Conservation (phyloP, 2,329 filamentous ascomycete species). For the Xylariaceae sp. region DNA sequence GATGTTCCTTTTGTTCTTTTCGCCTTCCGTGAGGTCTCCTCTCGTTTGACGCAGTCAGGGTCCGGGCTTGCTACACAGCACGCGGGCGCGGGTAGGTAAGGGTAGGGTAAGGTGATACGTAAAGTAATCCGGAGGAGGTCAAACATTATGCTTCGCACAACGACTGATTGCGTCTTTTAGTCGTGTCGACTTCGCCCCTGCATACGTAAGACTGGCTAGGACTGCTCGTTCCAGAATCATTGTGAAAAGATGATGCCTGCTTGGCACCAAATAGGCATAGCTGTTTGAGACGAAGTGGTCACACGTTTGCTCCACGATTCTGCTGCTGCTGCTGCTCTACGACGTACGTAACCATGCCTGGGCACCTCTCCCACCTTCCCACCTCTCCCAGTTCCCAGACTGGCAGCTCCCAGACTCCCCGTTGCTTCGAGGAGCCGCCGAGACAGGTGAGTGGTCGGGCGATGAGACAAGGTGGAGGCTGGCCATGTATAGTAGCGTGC, state of each 20-base stretch:
- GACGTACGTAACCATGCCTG: constrained; percentile 16
- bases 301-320: constrained; percentile 18
- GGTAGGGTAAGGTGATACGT: no score
- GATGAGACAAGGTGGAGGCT: constrained; percentile 7
- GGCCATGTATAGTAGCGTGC: neutral
- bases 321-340: constrained; percentile 6
- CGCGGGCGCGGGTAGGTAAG: no score
- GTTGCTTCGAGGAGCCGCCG: neutral
- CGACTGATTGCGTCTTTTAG: neutral
- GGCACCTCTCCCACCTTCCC: neutral
- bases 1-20: neutral
- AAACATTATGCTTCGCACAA: neutral
- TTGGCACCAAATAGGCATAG: constrained; percentile 22
- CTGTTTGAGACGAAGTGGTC: constrained; percentile 2
- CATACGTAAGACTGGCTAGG: constrained; percentile 26
- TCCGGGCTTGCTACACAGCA: no score
- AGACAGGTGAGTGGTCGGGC: neutral
- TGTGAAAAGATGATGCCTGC: constrained; percentile 27
- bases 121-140: no score
- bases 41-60: no score
- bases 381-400: neutral
- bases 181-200: constrained; percentile 21
- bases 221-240: constrained; percentile 1
- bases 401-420: no score
- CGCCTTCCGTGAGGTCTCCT: no score